Evolutionary conservation across 768 basidiomycete species (phyloP), one percentile per base, ranked within the genome.

Genomic region (Terana coerulea): DNA sequence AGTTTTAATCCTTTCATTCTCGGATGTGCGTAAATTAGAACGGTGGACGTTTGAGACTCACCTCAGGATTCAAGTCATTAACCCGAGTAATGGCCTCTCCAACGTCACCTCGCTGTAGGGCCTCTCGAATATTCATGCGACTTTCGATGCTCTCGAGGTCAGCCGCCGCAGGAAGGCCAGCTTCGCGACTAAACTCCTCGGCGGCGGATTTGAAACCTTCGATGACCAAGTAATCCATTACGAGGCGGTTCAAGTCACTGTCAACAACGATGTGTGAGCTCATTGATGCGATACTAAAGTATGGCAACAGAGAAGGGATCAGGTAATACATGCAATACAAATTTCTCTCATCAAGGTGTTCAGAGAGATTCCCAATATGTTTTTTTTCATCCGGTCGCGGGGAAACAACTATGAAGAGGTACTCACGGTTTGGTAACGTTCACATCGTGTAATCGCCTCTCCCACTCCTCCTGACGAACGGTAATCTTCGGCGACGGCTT

Each of bases 351-450:
- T 86, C 87, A 83, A 74, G 58, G 62, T 66, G 63, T 69, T 91
- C 93, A 86, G 95, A 94, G 95, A 98, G 95, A 98, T 98, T 99
- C 95, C 95, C 95, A 98, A 86, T n/a, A n/a, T 68, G 65, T 74
- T 68, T 78, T 71, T 29, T 73, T 69, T 88, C 86, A 88, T 88
- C 86, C 67, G 67, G 61, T 39, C 29, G 44, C 17, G 22, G 28
- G 59, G 47, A 50, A 52, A 60, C 56, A 51, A 21, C 35, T 46
- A 31, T 42, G 49, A 47, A 21, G 14, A 22, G 44, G 42, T 12
- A 86, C 93, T 86, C 80, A 98, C 95, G 83, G 72, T 77, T 95
- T 95, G 26, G 88, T 78, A 36, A 95, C 82, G 53, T 81, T 80
- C 8, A 93, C 91, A 53, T 89, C 87, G 62, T 86, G 82, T 33